Evolutionary conservation across 2,329 filamentous ascomycete species (phyloP).

Genomic region (Trichoderma hamatum): DNA sequence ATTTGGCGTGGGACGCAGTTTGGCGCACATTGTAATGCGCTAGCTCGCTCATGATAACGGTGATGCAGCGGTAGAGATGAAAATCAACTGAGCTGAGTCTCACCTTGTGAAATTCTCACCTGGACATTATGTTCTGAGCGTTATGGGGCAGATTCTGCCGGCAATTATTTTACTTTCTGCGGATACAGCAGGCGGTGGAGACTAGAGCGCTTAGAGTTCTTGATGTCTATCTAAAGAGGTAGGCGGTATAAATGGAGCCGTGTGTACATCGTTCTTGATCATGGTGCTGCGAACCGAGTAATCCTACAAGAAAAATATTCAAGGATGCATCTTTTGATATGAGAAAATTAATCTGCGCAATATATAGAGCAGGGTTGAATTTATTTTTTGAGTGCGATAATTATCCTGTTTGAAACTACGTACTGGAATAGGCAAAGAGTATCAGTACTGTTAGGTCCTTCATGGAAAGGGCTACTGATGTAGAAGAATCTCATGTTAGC

Average conservation of each 20-base stretch:
- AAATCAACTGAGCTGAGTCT: slow-evolving; percentile 2
- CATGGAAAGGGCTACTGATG: neutral
- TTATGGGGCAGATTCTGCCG: slow-evolving; percentile 23
- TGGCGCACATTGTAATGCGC: slow-evolving; percentile 38
- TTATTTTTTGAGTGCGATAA: neutral
- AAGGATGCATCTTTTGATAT: neutral
- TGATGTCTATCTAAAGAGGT: neutral
- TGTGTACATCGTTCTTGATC: neutral
- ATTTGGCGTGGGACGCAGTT: slow-evolving; percentile 40
- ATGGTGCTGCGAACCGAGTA: neutral
- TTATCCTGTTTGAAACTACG: neutral
- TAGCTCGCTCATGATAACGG: slow-evolving; percentile 37
- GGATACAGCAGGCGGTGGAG: neutral
- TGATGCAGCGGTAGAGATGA: neutral
- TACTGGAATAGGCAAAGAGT: neutral
- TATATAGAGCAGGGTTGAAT: neutral
- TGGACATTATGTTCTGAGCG: neutral
- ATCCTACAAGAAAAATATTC: neutral
- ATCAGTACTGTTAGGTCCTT: no score
- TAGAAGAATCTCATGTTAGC: neutral
- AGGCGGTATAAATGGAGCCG: slow-evolving; percentile 2
- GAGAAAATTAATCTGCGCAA: neutral
- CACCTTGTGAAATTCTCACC: slow-evolving; percentile 20
- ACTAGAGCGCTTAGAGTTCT: neutral
- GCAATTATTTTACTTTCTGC: neutral